Evolutionary conservation across 208 protist species (phyloP), one percentile per base, ranked within the genome.

Genomic region (Jaenimonas drosophilae): DNA sequence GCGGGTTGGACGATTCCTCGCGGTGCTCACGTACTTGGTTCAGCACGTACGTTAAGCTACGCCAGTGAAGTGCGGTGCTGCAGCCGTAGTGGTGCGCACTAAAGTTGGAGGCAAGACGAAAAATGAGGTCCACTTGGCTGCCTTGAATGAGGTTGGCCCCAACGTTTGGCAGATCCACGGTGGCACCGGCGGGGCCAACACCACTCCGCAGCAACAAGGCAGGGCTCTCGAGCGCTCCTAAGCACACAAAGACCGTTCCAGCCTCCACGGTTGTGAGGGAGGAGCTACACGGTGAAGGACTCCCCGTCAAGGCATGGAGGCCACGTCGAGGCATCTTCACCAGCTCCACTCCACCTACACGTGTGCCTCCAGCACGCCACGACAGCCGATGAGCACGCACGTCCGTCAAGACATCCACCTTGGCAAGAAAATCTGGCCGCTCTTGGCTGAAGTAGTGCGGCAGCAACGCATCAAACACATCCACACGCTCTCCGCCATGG

Each of bases 21-120:
- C 25, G 54, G 63, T 82, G 86, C 59, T 90, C 81, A 16, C 64
- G 52, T 77, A 76, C 87, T 53, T 87, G 71, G 26, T 32, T 46
- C 29, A 36, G 59, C 38, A 91, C 17, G 49, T 87, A 79, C 24
- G 34, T n/a, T 3, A 47, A 40, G 53, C 82, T 87, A 43, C 60
- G 49, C 60, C 48, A 59, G 59, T 69, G 80, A 23, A 87, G 25
- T n/a, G 76, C 76, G 48, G 79, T 90, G 49, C 75, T 89, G 45
- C 38, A 53, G 19, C 21, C 34, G n/a, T n/a, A n/a, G n/a, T n/a
- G n/a, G n/a, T n/a, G n/a, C n/a, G n/a, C n/a, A n/a, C n/a, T n/a
- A n/a, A n/a, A n/a, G n/a, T n/a, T n/a, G n/a, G n/a, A n/a, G n/a
- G n/a, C n/a, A n/a, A n/a, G n/a, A n/a, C 63, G 54, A 40, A 85